Evolutionary conservation across 2,329 filamentous ascomycete genomes (phyloP).

Genomic region (Talaromyces sp.): DNA sequence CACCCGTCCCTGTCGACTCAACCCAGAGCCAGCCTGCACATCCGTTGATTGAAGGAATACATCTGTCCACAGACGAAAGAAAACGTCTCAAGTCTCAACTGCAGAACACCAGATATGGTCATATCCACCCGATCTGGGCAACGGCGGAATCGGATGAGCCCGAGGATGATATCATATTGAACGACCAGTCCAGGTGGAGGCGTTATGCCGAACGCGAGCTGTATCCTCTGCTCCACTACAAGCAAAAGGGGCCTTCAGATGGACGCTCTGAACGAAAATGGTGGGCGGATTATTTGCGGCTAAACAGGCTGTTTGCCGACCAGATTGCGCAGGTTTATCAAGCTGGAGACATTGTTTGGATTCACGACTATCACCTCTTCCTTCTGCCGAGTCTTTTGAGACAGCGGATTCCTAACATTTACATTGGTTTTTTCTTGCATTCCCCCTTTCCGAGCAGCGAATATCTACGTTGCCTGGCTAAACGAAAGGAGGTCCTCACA

Average conservation of each 20-base stretch:
- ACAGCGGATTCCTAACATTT: constrained; percentile 79
- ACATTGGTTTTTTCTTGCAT: constrained; percentile 92
- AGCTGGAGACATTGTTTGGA: constrained; percentile 83
- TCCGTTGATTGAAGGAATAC: constrained; percentile 61
- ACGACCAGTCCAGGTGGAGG: constrained; percentile 80
- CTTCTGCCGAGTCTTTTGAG: constrained; percentile 83
- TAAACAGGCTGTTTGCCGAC: constrained; percentile 90
- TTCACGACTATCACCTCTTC: constrained; percentile 93
- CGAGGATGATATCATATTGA: constrained; percentile 63
- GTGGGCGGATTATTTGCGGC: constrained; percentile 87
- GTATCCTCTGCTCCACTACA: constrained; percentile 93
- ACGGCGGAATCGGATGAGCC: constrained; percentile 67
- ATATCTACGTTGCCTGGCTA: constrained; percentile 81
- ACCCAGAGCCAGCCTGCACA: constrained; percentile 51
- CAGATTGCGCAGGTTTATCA: constrained; percentile 83
- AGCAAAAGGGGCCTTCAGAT: constrained; percentile 84
- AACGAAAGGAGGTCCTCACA: constrained; percentile 83
- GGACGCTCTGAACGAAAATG: constrained; percentile 73
- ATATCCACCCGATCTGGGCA: constrained; percentile 84
- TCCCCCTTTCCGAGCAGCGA: constrained; percentile 94
- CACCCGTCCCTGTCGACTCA: constrained; percentile 68
- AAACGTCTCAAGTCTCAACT: constrained; percentile 68
- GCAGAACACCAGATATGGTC: constrained; percentile 65
- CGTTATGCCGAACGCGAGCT: constrained; percentile 86
- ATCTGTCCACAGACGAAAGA: constrained; percentile 65